These are phyloP conservation scores for Xylariaceae sp. DNA, from an alignment of 2,329 filamentous ascomycete genomes.

Conservation along the genomic window DNA sequence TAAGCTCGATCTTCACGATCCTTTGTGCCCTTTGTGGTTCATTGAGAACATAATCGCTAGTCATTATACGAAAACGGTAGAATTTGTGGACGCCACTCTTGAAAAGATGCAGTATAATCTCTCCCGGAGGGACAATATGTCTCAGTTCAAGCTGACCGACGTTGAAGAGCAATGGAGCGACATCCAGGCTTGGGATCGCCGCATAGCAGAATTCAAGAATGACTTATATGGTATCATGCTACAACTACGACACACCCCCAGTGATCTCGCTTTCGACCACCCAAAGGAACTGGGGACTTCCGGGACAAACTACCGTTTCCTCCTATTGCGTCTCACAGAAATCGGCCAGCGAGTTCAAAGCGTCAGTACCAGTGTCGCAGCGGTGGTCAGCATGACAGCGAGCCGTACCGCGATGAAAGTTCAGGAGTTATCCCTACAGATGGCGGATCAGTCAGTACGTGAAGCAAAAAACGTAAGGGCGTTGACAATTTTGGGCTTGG, in stretches of 20 bases:
- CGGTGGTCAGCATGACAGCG: not conserved
- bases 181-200: not conserved
- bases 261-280: not conserved
- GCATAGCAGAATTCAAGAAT: not conserved
- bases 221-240: not conserved
- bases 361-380: not conserved
- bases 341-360: not conserved
- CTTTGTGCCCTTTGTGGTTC: not conserved
- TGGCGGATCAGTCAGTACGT: no score
- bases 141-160: not conserved
- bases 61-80: not conserved
- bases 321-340: not conserved
- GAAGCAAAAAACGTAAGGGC: not conserved
- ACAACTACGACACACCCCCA: not conserved
- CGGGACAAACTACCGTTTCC: not conserved
- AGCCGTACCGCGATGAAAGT: not conserved
- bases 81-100: not conserved
- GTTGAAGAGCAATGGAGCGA: not conserved
- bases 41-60: not conserved
- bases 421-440: not conserved
- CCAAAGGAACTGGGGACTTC: not conserved
- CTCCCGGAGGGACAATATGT: not conserved
- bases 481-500: not conserved
- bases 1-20: not conserved
- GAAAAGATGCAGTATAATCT: not conserved